phyloP scores from a whole-genome alignment of 2,329 filamentous ascomycete genomes.

The Botrytis aclada region DNA sequence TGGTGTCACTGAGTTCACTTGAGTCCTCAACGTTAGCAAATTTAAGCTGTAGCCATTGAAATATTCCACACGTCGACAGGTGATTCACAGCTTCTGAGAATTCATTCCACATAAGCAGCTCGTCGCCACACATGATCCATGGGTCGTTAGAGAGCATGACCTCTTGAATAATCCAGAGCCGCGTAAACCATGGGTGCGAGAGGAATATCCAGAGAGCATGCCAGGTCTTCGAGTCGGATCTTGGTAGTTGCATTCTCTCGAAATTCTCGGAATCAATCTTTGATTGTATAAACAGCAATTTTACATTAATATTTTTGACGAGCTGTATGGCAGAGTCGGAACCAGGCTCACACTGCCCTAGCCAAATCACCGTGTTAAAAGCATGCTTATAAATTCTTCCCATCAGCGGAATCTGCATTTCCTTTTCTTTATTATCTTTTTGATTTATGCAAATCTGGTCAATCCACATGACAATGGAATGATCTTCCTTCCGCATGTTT shows the following conservation, averaged over 20 bases:
- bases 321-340: background rate
- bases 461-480: background rate
- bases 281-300: background rate
- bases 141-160: background rate
- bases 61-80: background rate
- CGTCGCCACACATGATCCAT: background rate
- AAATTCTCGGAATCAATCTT: background rate
- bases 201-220: background rate
- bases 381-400: background rate
- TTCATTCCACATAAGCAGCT: background rate
- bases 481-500: background rate
- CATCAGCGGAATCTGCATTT: background rate
- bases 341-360: background rate
- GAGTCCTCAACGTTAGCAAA: background rate
- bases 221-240: background rate
- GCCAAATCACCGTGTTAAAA: background rate
- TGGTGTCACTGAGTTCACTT: background rate
- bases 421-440: background rate
- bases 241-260: background rate
- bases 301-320: background rate
- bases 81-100: background rate
- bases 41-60: background rate
- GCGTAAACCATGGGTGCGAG: background rate
- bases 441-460: background rate
- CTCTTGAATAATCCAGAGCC: background rate